Evolutionary conservation across 23 red algal genomes (phyloP).

Genomic region (Gracilaria caudata): DNA sequence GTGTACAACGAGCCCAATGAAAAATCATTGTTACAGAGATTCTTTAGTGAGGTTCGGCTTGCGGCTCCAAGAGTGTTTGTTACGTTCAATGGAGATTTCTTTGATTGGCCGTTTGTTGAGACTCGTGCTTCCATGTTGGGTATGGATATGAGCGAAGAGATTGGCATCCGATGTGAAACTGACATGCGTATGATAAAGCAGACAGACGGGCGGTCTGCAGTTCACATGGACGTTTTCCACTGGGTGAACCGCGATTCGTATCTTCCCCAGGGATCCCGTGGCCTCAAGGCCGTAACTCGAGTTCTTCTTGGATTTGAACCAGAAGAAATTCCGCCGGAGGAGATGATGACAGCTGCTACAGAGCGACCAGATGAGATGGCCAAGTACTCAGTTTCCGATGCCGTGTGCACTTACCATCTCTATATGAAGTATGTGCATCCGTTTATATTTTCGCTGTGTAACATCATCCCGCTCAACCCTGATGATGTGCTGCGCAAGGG

Average conservation of each 20-base stretch:
- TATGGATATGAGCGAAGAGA: slow-evolving; percentile 83
- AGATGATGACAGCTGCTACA: slow-evolving; percentile 88
- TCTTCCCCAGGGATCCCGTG: slow-evolving; percentile 96
- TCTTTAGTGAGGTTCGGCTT: slow-evolving; percentile 75
- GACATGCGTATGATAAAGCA: slow-evolving; percentile 29
- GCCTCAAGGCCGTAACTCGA: slow-evolving; percentile 94
- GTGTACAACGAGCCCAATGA: slow-evolving; percentile 96
- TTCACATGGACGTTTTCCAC: slow-evolving; percentile 98
- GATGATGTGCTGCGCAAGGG: slow-evolving; percentile 99
- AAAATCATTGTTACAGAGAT: slow-evolving; percentile 80
- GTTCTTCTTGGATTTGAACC: slow-evolving; percentile 96
- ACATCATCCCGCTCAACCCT: slow-evolving; percentile 92
- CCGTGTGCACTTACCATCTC: slow-evolving; percentile 96
- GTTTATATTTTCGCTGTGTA: slow-evolving; percentile 97
- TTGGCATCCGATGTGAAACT: slow-evolving; percentile 63
- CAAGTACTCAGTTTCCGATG: slow-evolving; percentile 97
- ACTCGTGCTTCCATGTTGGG: slow-evolving; percentile 76
- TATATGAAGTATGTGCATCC: slow-evolving; percentile 96
- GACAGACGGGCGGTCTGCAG: slow-evolving; percentile 69
- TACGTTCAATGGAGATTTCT: slow-evolving; percentile 98
- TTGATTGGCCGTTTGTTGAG: slow-evolving; percentile 97
- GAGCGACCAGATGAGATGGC: slow-evolving; percentile 86
- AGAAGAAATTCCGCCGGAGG: slow-evolving; percentile 94
- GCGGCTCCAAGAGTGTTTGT: slow-evolving; percentile 89
- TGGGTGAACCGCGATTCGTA: slow-evolving; percentile 99